These are phyloP conservation scores for Melanogaster broomeanus DNA, from an alignment of 768 basidiomycete species.

Conservation along the genomic window DNA sequence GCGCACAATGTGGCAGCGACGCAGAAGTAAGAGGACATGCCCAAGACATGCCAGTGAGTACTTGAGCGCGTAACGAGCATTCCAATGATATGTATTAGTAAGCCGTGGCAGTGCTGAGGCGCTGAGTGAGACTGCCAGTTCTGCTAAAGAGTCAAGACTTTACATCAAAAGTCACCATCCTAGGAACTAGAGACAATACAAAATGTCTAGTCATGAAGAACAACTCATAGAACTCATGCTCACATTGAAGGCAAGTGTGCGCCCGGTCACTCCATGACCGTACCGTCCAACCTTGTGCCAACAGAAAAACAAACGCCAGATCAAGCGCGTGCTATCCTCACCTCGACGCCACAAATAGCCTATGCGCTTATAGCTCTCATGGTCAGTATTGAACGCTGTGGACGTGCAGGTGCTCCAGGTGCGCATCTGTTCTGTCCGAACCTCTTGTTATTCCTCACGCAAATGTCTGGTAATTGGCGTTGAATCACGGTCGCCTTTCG, in stretches of 20 bases:
- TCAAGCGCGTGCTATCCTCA: conserved; percentile 67
- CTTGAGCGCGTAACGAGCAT: too few species aligned
- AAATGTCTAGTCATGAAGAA: conserved; percentile 61
- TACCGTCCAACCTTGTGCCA: background rate
- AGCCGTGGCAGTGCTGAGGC: too few species aligned
- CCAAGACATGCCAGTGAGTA: too few species aligned
- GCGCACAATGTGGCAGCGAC: too few species aligned
- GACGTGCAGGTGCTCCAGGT: conserved; percentile 79
- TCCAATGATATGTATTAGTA: too few species aligned
- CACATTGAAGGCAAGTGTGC: conserved; percentile 57
- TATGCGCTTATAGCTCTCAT: conserved; percentile 77
- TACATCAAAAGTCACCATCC: too few species aligned
- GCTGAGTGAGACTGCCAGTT: too few species aligned
- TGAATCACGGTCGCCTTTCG: background rate
- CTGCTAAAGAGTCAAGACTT: too few species aligned
- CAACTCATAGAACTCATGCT: conserved; percentile 74
- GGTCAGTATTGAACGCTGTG: conserved; percentile 75
- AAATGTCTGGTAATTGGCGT: background rate
- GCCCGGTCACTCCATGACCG: too few species aligned
- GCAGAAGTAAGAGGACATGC: too few species aligned
- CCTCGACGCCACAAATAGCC: conserved; percentile 72
- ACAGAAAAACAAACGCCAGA: conserved; percentile 76
- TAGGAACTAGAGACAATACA: background rate
- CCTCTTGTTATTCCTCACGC: background rate
- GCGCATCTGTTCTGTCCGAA: conserved; percentile 7